A percentile compares a stretch with the other conserved stretches of the same genome.
phyloP scores from a whole-genome alignment of 1,284 basidiomycete species.

The Coniferiporia weirii region DNA sequence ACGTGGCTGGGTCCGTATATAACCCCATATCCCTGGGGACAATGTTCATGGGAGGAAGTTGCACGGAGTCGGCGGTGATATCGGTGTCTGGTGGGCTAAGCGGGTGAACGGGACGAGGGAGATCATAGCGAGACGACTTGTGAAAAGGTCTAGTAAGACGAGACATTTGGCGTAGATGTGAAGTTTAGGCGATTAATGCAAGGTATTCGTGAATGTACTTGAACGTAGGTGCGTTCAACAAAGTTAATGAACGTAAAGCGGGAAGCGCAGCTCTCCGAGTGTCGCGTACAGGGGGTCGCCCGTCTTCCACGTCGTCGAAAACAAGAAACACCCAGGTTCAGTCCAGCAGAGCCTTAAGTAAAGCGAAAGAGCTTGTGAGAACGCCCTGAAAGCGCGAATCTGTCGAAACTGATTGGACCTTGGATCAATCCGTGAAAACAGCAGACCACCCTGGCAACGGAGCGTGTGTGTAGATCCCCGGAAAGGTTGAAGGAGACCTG shows the following conservation, averaged over 20 bases:
- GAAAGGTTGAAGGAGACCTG: conserved; percentile 4
- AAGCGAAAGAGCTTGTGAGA: conserved; percentile 1
- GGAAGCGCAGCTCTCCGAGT: conserved; percentile 12
- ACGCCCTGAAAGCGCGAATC: conserved; percentile 11
- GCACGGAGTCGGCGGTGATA: conserved; percentile 29
- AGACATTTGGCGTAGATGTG: conserved; percentile 32
- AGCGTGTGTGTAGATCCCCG: not conserved
- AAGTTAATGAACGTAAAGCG: not conserved
- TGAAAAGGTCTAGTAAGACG: conserved; percentile 42
- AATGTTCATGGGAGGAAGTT: conserved; percentile 19
- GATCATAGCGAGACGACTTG: conserved; percentile 44
- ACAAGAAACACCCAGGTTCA: not conserved
- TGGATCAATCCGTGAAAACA: not conserved
- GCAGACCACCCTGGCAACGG: conserved; percentile 1
- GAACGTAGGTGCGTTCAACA: no score
- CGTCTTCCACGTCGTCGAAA: conserved; percentile 4
- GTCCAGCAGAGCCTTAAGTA: conserved; percentile 1
- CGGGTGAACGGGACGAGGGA: conserved; percentile 38
- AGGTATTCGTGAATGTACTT: not conserved
- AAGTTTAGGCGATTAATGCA: not conserved
- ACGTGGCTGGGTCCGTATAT: conserved; percentile 21
- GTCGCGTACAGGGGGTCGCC: not conserved
- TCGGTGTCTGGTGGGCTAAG: conserved; percentile 54
- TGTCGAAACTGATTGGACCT: conserved; percentile 14
- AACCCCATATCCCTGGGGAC: conserved; percentile 25